Conservation (phyloP, 495 filamentous ascomycete species). For the Penicillium bialowiezense region DNA sequence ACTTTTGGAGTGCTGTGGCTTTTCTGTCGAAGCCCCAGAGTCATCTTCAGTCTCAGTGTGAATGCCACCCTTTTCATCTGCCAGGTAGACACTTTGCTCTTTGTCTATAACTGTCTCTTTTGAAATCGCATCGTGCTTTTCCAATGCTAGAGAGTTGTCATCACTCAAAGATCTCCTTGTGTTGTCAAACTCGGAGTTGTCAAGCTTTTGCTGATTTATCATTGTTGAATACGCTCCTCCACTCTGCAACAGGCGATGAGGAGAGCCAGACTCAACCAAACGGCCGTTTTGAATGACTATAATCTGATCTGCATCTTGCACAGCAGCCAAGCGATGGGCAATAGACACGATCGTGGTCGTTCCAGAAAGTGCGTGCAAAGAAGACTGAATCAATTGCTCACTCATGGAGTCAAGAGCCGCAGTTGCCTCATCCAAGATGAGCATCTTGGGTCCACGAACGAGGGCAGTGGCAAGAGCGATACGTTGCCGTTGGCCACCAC, state of each 20-base stretch:
- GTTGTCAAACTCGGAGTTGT: conserved; percentile 14
- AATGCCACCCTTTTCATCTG: too few relatives aligned
- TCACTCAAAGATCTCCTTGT: conserved; percentile 17
- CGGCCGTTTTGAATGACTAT: conserved; percentile 49
- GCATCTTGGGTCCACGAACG: conserved; percentile 66
- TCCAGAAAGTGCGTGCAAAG: conserved; percentile 38
- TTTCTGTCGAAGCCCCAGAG: too few relatives aligned
- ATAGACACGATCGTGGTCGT: conserved; percentile 39
- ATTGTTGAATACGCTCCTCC: conserved; percentile 43
- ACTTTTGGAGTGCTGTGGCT: too few relatives aligned
- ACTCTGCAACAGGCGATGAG: conserved; percentile 30
- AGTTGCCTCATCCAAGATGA: conserved; percentile 81
- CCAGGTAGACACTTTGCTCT: too few relatives aligned
- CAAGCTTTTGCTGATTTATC: conserved; percentile 32
- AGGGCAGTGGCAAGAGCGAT: conserved; percentile 66
- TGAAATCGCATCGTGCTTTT: too few relatives aligned
- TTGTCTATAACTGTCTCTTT: too few relatives aligned
- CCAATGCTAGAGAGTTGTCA: too few relatives aligned
- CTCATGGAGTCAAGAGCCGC: conserved; percentile 50
- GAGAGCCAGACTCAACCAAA: conserved; percentile 51
- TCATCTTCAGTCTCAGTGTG: too few relatives aligned
- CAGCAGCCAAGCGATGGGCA: conserved; percentile 38
- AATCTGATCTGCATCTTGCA: conserved; percentile 60
- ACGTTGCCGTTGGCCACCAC: conserved; percentile 59
- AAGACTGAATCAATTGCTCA: conserved; percentile 46